Evolutionary conservation across 176 grass and related monocot species (phyloP).

Genomic region (Bolboschoenus planiculmis): DNA sequence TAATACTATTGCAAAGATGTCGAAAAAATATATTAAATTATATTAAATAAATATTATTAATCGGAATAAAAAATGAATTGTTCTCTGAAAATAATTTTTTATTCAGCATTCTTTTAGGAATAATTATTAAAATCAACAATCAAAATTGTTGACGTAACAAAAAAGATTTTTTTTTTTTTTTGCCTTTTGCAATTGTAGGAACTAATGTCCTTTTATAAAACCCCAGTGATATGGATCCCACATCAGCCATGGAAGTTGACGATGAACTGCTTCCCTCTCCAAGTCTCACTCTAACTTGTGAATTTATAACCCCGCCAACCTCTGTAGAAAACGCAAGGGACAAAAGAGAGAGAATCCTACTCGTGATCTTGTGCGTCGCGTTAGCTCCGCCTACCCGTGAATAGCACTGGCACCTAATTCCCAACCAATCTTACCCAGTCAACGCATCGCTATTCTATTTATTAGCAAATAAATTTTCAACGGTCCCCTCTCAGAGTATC

Average conservation of each 20-base stretch:
- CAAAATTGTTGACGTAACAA: too few relatives aligned
- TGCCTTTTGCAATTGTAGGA: background rate
- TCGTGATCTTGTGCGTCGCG: background rate
- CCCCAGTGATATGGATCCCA: background rate
- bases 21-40: too few relatives aligned
- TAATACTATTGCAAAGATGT: too few relatives aligned
- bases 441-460: background rate
- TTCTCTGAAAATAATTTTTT: too few relatives aligned
- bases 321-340: too few relatives aligned
- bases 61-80: too few relatives aligned
- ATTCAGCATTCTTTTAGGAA: too few relatives aligned
- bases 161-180: too few relatives aligned
- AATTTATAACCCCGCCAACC: too few relatives aligned
- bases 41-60: too few relatives aligned
- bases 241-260: background rate
- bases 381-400: background rate
- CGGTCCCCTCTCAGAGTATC: background rate
- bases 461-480: background rate
- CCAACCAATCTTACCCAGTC: background rate
- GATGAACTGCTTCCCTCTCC: background rate
- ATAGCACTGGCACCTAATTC: background rate
- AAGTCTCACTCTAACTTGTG: too few relatives aligned
- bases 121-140: too few relatives aligned
- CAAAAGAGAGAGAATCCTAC: background rate
- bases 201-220: background rate